A percentile compares a stretch with the other conserved stretches of the same genome.
Conservation (phyloP, 345 rosid genomes). For the Litchi chinensis region DNA sequence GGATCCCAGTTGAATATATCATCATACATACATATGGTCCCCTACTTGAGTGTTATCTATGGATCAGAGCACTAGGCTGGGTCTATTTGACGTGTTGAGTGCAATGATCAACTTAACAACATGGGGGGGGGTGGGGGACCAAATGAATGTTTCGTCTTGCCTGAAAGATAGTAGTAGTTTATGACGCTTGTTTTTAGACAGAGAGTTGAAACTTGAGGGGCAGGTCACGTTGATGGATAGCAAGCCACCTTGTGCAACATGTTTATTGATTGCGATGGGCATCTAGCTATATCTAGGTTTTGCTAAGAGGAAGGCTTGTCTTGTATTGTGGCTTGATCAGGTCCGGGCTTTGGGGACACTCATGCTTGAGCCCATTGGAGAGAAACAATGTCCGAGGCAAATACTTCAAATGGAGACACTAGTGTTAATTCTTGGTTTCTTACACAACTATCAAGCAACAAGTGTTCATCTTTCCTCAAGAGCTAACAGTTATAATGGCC, state of each 20-base stretch:
- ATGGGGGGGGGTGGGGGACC: conserved; percentile 11
- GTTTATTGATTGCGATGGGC: neutral
- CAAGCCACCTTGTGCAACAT: neutral
- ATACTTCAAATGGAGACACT: too few species aligned
- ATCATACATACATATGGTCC: neutral
- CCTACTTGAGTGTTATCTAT: neutral
- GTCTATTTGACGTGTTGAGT: neutral
- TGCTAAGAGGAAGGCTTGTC: neutral
- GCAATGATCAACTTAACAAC: neutral
- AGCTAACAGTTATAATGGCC: too few species aligned
- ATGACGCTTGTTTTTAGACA: conserved; percentile 10
- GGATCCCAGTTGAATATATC: too few species aligned
- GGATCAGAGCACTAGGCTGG: neutral
- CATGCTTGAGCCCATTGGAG: too few species aligned
- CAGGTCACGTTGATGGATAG: neutral
- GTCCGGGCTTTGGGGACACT: neutral
- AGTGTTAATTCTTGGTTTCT: too few species aligned
- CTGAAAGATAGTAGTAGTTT: neutral
- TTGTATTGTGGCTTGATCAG: neutral
- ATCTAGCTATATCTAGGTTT: neutral
- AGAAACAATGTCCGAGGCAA: too few species aligned
- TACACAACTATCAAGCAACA: too few species aligned
- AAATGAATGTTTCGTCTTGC: neutral
- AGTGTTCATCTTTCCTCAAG: too few species aligned
- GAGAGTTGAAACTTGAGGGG: neutral